Evolutionary conservation across 306 rosid genomes (phyloP).

Genomic region (Clitoria ternatea): DNA sequence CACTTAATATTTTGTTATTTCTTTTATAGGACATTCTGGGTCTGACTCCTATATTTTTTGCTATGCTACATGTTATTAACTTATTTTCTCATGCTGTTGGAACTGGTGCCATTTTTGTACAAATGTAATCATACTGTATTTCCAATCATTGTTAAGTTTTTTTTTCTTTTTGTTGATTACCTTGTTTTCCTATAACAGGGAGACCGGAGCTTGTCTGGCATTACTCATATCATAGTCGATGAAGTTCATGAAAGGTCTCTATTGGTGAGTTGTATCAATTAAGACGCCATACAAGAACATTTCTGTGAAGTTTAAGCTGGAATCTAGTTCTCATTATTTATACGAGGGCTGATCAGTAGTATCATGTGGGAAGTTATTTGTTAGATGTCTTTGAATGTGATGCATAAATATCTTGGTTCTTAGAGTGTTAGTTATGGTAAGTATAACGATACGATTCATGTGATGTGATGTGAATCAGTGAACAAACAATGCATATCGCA

Average conservation of each 20-base stretch:
- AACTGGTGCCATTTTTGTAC: not conserved
- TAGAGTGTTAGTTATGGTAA: too few relatives aligned
- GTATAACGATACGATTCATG: too few relatives aligned
- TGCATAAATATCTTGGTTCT: too few relatives aligned
- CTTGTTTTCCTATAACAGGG: conserved; percentile 60
- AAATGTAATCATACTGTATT: not conserved
- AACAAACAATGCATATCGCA: too few relatives aligned
- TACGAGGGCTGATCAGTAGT: conserved; percentile 16
- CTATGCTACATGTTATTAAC: not conserved
- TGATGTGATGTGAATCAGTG: too few relatives aligned
- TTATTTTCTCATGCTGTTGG: not conserved
- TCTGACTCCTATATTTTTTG: not conserved
- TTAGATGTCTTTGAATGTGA: conserved; percentile 8
- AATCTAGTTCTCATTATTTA: not conserved
- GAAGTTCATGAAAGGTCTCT: conserved; percentile 97
- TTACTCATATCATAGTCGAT: conserved; percentile 89
- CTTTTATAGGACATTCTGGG: not conserved
- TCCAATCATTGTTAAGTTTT: not conserved
- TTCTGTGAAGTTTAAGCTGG: not conserved
- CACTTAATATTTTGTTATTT: not conserved
- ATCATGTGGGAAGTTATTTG: conserved; percentile 13
- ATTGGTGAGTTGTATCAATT: conserved; percentile 56
- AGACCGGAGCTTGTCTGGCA: conserved; percentile 65
- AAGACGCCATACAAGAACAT: not conserved
- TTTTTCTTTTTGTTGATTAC: not conserved